phyloP scores from a whole-genome alignment of 2,329 filamentous ascomycete species.

The Rosellinia necatrix region DNA sequence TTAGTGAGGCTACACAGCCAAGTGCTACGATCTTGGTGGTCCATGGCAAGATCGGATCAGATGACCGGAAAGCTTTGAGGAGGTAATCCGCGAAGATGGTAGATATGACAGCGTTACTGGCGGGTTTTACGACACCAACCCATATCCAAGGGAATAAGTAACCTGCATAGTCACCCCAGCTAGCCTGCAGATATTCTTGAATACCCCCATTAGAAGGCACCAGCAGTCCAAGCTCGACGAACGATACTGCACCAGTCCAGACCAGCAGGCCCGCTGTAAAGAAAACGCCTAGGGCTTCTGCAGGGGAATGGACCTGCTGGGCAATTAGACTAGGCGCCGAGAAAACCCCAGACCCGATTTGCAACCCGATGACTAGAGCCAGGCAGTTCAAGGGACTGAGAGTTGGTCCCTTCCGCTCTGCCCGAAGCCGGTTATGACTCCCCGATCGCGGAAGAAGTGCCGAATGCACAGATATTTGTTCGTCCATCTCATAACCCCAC shows the following conservation, averaged over 20 bases:
- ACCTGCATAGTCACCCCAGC: conserved; percentile 49
- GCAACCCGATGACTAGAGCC: conserved; percentile 50
- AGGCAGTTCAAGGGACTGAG: conserved; percentile 41
- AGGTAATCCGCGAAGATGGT: conserved; percentile 50
- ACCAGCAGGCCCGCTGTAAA: conserved; percentile 49
- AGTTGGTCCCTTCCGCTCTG: conserved; percentile 11
- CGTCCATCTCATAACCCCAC: conserved; percentile 9
- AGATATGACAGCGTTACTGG: conserved; percentile 49
- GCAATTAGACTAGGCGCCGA: conserved; percentile 49
- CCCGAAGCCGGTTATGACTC: conserved; percentile 1
- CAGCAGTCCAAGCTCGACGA: conserved; percentile 52
- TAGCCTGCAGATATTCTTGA: conserved; percentile 42
- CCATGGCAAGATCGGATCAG: conserved; percentile 31
- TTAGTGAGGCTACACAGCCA: conserved; percentile 44
- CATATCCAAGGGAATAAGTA: conserved; percentile 51
- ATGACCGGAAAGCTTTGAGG: conserved; percentile 40
- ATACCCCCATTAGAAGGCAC: conserved; percentile 52
- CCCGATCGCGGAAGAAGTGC: conserved; percentile 18
- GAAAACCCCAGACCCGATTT: conserved; percentile 55
- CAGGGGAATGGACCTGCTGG: conserved; percentile 49
- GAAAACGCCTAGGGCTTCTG: conserved; percentile 49
- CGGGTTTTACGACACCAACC: conserved; percentile 50
- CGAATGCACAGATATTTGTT: conserved; percentile 23
- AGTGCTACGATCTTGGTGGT: conserved; percentile 45
- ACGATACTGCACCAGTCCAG: conserved; percentile 53